Evolutionary conservation across 257 asterid species (phyloP).

Genomic region (Jasminum sambac): DNA sequence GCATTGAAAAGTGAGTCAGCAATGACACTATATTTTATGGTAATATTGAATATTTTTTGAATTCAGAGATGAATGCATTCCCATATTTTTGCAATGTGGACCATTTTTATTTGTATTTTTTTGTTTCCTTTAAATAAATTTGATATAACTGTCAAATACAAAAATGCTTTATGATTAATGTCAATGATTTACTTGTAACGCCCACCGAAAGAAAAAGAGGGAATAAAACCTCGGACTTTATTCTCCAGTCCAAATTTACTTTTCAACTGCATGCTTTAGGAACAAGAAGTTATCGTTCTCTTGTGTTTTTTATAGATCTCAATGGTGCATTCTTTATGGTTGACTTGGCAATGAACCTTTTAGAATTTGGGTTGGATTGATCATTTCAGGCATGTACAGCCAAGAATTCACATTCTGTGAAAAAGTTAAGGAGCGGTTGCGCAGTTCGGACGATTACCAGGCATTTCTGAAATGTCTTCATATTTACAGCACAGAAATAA

Average conservation of each 20-base stretch:
- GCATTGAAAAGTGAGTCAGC: constrained; percentile 77
- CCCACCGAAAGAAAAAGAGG: not conserved
- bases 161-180: not conserved
- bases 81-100: constrained; percentile 4
- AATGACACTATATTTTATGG: constrained; percentile 4
- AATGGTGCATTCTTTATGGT: constrained; percentile 2
- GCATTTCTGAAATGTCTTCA: constrained; percentile 95
- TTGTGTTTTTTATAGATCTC: not conserved
- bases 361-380: constrained; percentile 28
- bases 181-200: not conserved
- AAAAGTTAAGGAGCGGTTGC: constrained; percentile 86
- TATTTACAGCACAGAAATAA: constrained; percentile 91
- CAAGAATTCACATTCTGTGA: constrained; percentile 85
- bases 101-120: not conserved
- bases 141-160: not conserved
- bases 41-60: not conserved
- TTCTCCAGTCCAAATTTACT: not conserved
- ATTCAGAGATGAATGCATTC: constrained; percentile 5
- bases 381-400: constrained; percentile 67
- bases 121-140: not conserved
- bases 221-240: not conserved
- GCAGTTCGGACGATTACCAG: constrained; percentile 84
- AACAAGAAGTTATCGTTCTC: not conserved
- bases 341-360: constrained; percentile 8
- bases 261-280: not conserved